Evolutionary conservation across 2,329 filamentous ascomycete genomes (phyloP).

Genomic region (Colletotrichum sp.): DNA sequence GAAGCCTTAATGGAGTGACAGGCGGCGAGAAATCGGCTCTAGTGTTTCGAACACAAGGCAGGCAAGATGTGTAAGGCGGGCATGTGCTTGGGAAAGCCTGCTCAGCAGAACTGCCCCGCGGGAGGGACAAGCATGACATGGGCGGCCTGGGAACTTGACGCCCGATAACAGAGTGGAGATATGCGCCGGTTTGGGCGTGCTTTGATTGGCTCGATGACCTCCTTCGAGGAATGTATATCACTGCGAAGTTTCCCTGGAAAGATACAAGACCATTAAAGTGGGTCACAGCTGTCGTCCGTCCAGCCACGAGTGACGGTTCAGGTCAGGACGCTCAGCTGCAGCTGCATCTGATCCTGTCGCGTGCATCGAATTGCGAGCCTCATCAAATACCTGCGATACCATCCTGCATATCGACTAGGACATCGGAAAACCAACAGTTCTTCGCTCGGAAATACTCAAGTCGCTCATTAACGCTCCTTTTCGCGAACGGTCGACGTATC

Average conservation of each 20-base stretch:
- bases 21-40: neutral
- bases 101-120: constrained; percentile 12
- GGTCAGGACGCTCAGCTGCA: neutral
- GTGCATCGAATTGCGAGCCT: constrained; percentile 12
- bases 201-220: neutral
- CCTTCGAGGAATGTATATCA: rapidly evolving
- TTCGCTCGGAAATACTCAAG: neutral
- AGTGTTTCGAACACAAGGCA: constrained; percentile 15
- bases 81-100: constrained; percentile 18
- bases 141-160: neutral
- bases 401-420: neutral
- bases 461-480: neutral
- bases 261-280: neutral
- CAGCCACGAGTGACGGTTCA: neutral
- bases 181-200: neutral
- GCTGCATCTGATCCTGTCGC: constrained; percentile 13
- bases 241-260: neutral
- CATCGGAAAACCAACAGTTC: neutral
- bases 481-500: neutral
- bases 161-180: constrained; percentile 6
- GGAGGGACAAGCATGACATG: constrained; percentile 10
- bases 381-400: neutral
- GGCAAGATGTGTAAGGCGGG: neutral
- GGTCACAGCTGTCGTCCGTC: neutral
- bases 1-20: neutral